Evolutionary conservation across 2,329 filamentous ascomycete species (phyloP), one percentile per base, ranked within the genome.

Genomic region (Xylariaceae sp.): DNA sequence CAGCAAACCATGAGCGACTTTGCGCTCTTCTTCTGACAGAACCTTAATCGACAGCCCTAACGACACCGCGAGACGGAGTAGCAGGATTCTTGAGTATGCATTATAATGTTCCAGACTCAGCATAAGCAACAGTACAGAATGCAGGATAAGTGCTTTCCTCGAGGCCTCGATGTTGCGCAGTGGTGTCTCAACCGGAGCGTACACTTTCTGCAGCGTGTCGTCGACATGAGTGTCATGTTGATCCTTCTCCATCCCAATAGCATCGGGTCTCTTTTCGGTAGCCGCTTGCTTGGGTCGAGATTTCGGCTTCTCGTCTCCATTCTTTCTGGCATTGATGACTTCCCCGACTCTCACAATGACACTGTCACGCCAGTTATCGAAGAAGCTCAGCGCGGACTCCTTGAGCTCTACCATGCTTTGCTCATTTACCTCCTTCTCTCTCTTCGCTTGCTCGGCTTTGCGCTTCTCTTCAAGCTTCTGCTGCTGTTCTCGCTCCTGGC

Each of bases 71-170:
- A 91, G 66, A 54, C 87, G 75, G 11, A 90, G 72, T 49, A 95
- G 73, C 12, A 95, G 72, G 1, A 87, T 75, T 3, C 89, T 80
- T 2, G 89, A 89, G 61, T 89, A 82, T 2, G 87, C 83, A 42
- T 78, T 84, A 67, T 94, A 95, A 53, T 87, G 82, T 62, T 94
- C 83, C 2, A 95, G 71, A 6, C 87, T 90, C 2, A 95, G 70
- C 5, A 90, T 63, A 10, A 92, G 74, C 1, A 95, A 73, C 0
- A 95, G 74, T 18, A 89, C 68, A 0, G 86, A 81, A 58, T 94
- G 86, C 2, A 95, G 70, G 10, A 95, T 73, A 6, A 90, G 71
- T 27, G 78, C 75, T 39, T 83, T 74, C 58, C 83, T 85, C 32
- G 82, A 77, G 40, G 80, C 67, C 0, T 80, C 70, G 1, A 90